Evolutionary conservation across 495 filamentous ascomycete species (phyloP).

Genomic region (Astrocystis sublimbata): DNA sequence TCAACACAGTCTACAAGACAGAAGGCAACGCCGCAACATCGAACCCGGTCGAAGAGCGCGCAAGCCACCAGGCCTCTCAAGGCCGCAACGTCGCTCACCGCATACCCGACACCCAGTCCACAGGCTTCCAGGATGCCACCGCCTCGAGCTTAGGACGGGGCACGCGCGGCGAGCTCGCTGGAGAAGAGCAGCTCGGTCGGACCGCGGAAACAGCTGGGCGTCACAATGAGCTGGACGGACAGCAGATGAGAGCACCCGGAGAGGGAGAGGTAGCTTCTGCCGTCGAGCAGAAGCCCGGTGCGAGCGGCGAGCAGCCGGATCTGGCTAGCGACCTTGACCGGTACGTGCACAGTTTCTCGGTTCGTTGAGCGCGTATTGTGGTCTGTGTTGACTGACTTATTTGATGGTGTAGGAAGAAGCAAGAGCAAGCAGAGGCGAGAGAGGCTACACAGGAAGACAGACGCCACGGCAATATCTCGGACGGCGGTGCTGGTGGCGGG

Average conservation of each 20-base stretch:
- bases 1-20: constrained; percentile 51
- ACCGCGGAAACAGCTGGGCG: constrained; percentile 30
- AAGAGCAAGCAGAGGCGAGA: constrained; percentile 11
- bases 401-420: constrained; percentile 10
- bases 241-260: constrained; percentile 52
- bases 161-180: constrained; percentile 32
- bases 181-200: constrained; percentile 27
- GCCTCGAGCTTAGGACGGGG: constrained; percentile 43
- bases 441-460: constrained; percentile 7
- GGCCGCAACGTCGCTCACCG: constrained; percentile 31
- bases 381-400: not conserved
- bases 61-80: constrained; percentile 23
- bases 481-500: not conserved
- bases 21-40: constrained; percentile 52
- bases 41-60: constrained; percentile 49
- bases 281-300: constrained; percentile 45
- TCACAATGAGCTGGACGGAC: constrained; percentile 51
- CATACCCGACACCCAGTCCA: constrained; percentile 22
- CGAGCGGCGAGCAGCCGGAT: constrained; percentile 26
- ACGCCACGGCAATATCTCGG: constrained; percentile 8
- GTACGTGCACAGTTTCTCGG: constrained; percentile 28
- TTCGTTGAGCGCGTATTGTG: not conserved
- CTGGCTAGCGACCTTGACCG: constrained; percentile 43
- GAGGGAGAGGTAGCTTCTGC: constrained; percentile 58
- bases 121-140: constrained; percentile 27